Percentiles rank a stretch among this genome's conserved stretches.
Conservation (phyloP, 139 green algal genomes). For the Picochlorum sp. region DNA sequence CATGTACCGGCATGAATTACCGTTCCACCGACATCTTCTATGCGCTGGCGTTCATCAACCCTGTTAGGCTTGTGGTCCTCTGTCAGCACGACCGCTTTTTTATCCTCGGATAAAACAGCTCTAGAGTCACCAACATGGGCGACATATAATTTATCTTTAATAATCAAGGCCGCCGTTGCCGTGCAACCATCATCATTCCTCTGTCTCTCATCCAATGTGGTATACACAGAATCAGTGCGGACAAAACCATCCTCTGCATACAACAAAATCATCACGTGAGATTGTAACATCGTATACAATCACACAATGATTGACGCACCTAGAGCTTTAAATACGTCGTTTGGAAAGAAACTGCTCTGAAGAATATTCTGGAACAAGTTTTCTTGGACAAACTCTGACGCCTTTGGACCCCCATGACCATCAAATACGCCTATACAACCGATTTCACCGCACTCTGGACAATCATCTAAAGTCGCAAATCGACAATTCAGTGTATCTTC, state of each 20-base stretch:
- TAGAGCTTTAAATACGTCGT: conserved; percentile 46
- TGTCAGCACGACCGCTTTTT: conserved; percentile 53
- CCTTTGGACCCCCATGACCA: conserved; percentile 79
- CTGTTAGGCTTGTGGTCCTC: conserved; percentile 95
- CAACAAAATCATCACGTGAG: too few species aligned
- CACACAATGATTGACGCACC: conserved; percentile 18
- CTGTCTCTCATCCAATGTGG: conserved; percentile 44
- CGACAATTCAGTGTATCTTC: conserved; percentile 23
- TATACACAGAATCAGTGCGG: conserved; percentile 70
- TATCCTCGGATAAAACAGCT: conserved; percentile 66
- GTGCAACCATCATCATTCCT: conserved; percentile 80
- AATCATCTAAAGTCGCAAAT: conserved; percentile 13
- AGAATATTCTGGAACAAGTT: conserved; percentile 83
- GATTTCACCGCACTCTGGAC: conserved; percentile 16
- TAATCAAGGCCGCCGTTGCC: conserved; percentile 67
- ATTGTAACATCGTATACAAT: too few species aligned
- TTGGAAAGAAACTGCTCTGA: conserved; percentile 54
- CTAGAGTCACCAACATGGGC: conserved; percentile 90
- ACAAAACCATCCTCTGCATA: conserved; percentile 47
- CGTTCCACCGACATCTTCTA: conserved; percentile 81
- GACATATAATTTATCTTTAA: conserved; percentile 58
- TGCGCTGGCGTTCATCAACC: conserved; percentile 76
- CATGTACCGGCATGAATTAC: conserved; percentile 92
- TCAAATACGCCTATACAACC: conserved; percentile 93
- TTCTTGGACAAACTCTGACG: conserved; percentile 72